Percentiles rank a stretch among this genome's conserved stretches.
Conservation (phyloP, 1,139 yeast species). For the Yamadazyma dushanensis region DNA sequence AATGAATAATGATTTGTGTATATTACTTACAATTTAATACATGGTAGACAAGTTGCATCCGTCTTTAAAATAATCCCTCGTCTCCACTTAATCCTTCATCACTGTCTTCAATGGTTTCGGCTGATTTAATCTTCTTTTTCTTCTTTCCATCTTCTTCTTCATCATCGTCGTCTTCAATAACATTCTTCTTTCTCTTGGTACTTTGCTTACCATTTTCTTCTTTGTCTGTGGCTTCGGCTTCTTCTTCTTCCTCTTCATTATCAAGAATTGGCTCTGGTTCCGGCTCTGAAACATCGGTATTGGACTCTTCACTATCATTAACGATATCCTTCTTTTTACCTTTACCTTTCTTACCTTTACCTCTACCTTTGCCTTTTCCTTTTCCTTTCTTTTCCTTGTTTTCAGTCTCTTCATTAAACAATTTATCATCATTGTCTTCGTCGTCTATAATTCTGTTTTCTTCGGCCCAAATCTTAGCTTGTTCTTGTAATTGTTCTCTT, state of each 20-base stretch:
- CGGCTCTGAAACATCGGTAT: conserved; percentile 27
- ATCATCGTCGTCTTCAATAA: conserved; percentile 41
- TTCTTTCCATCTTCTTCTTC: conserved; percentile 27
- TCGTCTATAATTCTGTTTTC: conserved; percentile 43
- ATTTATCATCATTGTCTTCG: conserved; percentile 38
- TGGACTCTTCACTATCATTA: conserved; percentile 30
- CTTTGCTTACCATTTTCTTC: conserved; percentile 19
- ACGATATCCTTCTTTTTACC: conserved; percentile 22
- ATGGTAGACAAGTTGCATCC: neutral
- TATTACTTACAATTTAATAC: neutral
- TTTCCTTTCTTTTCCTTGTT: conserved; percentile 19
- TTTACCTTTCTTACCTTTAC: conserved; percentile 19
- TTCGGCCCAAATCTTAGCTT: conserved; percentile 81
- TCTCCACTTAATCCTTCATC: conserved; percentile 41
- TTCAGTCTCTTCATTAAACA: conserved; percentile 30
- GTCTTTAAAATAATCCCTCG: conserved; percentile 16
- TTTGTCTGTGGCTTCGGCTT: conserved; percentile 18
- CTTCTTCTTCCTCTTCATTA: conserved; percentile 19
- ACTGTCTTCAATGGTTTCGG: conserved; percentile 29
- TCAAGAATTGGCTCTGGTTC: conserved; percentile 21
- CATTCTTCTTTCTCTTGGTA: conserved; percentile 21
- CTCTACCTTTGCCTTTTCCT: conserved; percentile 12
- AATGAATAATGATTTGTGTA: conserved; percentile 6
- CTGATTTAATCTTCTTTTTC: conserved; percentile 20
- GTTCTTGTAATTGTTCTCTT: conserved; percentile 71